Conservation (phyloP, 176 grass and related monocot species). For the Ensete ventricosum region DNA sequence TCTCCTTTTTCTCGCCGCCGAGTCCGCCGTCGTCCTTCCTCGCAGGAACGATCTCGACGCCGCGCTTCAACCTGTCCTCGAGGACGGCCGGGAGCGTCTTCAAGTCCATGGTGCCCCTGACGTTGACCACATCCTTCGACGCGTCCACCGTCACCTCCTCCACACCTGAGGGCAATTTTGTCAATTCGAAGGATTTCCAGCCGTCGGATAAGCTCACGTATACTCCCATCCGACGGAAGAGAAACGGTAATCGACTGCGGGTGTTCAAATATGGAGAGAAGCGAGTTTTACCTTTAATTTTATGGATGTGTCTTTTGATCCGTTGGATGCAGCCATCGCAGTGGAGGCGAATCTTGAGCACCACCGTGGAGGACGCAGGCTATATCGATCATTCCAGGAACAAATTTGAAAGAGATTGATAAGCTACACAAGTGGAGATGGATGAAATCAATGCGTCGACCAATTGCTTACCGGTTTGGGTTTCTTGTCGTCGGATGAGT, state of each 20-base stretch:
- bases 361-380: slow-evolving; percentile 47
- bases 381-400: background rate
- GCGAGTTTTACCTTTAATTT: slow-evolving; percentile 54
- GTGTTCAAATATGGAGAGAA: background rate
- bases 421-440: background rate
- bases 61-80: slow-evolving; percentile 53
- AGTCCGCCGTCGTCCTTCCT: slow-evolving; percentile 32
- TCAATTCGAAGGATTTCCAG: background rate
- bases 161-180: slow-evolving; percentile 31
- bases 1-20: slow-evolving; percentile 24
- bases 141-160: slow-evolving; percentile 55
- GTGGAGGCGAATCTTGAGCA: slow-evolving; percentile 91
- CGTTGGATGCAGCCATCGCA: slow-evolving; percentile 76
- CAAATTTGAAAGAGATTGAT: too few relatives aligned
- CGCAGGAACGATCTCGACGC: slow-evolving; percentile 46
- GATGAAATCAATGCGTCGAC: background rate
- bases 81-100: slow-evolving; percentile 48
- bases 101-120: slow-evolving; percentile 76
- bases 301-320: slow-evolving; percentile 51
- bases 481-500: slow-evolving; percentile 31
- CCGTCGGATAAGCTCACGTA: background rate
- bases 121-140: slow-evolving; percentile 62
- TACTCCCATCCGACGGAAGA: background rate
- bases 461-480: slow-evolving; percentile 55
- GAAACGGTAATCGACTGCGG: background rate